Evolutionary conservation across 768 basidiomycete species (phyloP), one percentile per base, ranked within the genome.

Genomic region (Tylopilus sp.): DNA sequence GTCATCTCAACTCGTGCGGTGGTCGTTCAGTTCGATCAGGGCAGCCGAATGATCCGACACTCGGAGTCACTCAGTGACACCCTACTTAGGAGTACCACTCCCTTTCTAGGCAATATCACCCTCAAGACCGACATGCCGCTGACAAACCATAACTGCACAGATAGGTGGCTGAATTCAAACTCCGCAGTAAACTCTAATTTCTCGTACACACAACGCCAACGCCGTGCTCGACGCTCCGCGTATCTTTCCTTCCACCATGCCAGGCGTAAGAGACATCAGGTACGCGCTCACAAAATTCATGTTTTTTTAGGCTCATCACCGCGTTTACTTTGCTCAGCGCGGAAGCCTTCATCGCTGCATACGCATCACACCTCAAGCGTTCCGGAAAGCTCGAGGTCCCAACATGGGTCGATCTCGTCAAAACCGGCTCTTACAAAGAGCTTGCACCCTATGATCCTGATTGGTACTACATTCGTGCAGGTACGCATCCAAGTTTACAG

Each of bases 311-410:
- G 7, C 57, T 51, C 18, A 51, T 23, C 13, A 6, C 18, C 39
- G 13, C 39, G 39, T 13, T 22, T 6, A 5, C 48, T 4, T 10
- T 39, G 56, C 17, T 38, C 71, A 97, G 94, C 75, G 89, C 94
- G 69, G 91, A 94, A 57, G 84, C 83, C 56, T 98, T 98, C 79
- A 97, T 98, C 73, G 65, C 80, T 56, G 94, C 94, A 63, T 98
- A 98, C 75, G 78, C 94, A 67, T 92, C 89, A 68, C 94, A 98
- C 75, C 80, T 98, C 69, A 98, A 98, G 79, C 88, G 94, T 61
- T 94, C 92, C 57, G 97, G 97, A 74, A 98, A 98, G 80, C 91
- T 99, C 67, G 95, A 99, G 78, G 91, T 98, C 55, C 95, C 95
- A 62, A 86, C 84, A 73, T 98, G 95, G 95, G 95, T 91, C 55